A percentile compares a stretch with the other conserved stretches of the same genome.
These are phyloP conservation scores for Colletotrichum higginsianum DNA, from an alignment of 2,329 filamentous ascomycete genomes.

Conservation along the genomic window DNA sequence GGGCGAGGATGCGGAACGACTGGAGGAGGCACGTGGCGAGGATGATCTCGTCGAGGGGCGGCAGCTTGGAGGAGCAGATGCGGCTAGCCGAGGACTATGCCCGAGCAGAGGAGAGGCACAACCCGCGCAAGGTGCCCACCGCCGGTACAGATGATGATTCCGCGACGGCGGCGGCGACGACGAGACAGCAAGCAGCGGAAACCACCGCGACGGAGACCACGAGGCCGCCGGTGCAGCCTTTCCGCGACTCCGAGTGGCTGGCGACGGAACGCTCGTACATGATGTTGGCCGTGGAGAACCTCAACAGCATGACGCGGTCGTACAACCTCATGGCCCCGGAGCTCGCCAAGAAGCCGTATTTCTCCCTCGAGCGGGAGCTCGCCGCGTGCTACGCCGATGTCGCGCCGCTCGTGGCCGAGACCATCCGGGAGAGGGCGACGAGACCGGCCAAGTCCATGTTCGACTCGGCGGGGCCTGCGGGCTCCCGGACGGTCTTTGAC, in stretches of 20 bases:
- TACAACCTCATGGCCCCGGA: slow-evolving; percentile 97
- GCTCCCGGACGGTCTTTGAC: slow-evolving; percentile 70
- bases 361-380: slow-evolving; percentile 86
- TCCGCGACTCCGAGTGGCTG: slow-evolving; percentile 86
- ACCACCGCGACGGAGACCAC: slow-evolving; percentile 1
- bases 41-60: slow-evolving; percentile 83
- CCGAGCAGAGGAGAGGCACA: slow-evolving; percentile 77
- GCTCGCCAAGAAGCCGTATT: slow-evolving; percentile 94
- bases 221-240: slow-evolving; percentile 68
- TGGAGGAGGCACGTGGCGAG: slow-evolving; percentile 89
- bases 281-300: slow-evolving; percentile 79
- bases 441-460: slow-evolving; percentile 52
- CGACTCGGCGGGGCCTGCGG: slow-evolving; percentile 50
- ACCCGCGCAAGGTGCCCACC: slow-evolving; percentile 68
- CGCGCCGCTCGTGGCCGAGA: slow-evolving; percentile 80
- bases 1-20: slow-evolving; percentile 81
- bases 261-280: slow-evolving; percentile 81
- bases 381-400: slow-evolving; percentile 87
- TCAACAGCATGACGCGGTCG: slow-evolving; percentile 85
- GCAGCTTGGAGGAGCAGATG: slow-evolving; percentile 81
- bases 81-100: slow-evolving; percentile 80
- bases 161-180: slow-evolving; percentile 65
- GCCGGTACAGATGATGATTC: slow-evolving; percentile 64
- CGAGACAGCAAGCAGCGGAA: slow-evolving; percentile 51
- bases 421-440: slow-evolving; percentile 79